Evolutionary conservation across 192 early-diverging fungal species (phyloP).

Genomic region (Coemansia sp.): DNA sequence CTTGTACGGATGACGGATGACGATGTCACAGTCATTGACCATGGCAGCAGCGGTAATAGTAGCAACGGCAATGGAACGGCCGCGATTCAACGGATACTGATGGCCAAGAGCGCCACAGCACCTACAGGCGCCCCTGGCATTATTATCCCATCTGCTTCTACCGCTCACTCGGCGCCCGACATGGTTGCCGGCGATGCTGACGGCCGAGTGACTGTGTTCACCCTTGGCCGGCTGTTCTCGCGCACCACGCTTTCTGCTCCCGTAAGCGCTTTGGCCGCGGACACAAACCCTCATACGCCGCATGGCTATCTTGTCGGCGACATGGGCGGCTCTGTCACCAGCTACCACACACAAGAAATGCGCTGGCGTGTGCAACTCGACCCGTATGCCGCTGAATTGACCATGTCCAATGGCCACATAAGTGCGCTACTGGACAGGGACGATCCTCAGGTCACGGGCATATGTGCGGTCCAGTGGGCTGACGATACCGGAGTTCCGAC

Average conservation of each 20-base stretch:
- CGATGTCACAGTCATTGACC: slow-evolving; percentile 14
- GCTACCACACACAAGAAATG: slow-evolving; percentile 31
- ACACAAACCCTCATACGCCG: slow-evolving; percentile 37
- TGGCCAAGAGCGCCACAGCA: slow-evolving; percentile 10
- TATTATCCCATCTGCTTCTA: not conserved
- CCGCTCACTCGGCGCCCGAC: slow-evolving; percentile 10
- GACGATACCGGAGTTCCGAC: slow-evolving; percentile 41
- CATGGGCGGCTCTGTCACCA: slow-evolving; percentile 38
- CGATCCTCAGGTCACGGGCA: slow-evolving; percentile 15
- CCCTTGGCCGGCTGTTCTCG: slow-evolving; percentile 34
- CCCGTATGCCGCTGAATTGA: not conserved
- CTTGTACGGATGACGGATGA: slow-evolving; percentile 16
- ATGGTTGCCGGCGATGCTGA: slow-evolving; percentile 43
- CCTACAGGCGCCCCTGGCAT: not conserved
- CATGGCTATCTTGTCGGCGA: slow-evolving; percentile 43
- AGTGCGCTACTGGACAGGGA: not conserved
- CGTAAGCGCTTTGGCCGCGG: slow-evolving; percentile 28
- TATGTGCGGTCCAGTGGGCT: slow-evolving; percentile 28
- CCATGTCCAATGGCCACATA: not conserved
- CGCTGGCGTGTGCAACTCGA: slow-evolving; percentile 36
- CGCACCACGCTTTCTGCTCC: slow-evolving; percentile 36
- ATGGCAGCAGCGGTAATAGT: slow-evolving; percentile 4
- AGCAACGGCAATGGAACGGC: slow-evolving; percentile 2
- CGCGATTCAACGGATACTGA: slow-evolving; percentile 32
- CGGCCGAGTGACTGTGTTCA: slow-evolving; percentile 30